Base-by-base conservation (phyloP, 2,329 filamentous ascomycete genomes). In the Sporothrix humicola region DNA sequence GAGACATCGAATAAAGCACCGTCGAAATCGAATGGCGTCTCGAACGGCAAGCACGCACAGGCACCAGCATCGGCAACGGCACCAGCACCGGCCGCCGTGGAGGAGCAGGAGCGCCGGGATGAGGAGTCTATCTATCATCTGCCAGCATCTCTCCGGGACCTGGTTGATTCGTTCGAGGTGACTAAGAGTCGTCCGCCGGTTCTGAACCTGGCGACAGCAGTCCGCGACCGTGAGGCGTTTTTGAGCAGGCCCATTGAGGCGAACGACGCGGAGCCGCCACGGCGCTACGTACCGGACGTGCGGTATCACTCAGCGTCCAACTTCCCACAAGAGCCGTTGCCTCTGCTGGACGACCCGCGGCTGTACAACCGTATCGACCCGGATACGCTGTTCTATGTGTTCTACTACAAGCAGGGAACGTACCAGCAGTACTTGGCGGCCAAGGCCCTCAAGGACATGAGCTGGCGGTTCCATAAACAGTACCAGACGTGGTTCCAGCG, bases 401-500 rank as follows among this genome's bases (percentile, higher is more conserved):
- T 99, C 84, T 99, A 99, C 86, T 99, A 99, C 85, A 94, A 95
- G 78, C 96, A 99, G 82, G 94, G 94, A 37, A 95, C 94, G 0
- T 95, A 97, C 78, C 95, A 98, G 81, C 96, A 99, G 81, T 98
- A 95, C 80, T 87, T 98, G 74, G 94, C 96, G 1, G 96, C 96
- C 15, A 97, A 97, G 83, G 94, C 96, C n/a, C 85, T 99, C 71
- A 99, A 99, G 84, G 93, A 95, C 77, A 96, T 99, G 83, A 98
- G 95, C 82, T 99, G 96, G 96, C 89, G 96, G 73, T 99, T 99
- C 82, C 96, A 99, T 84, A 99, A 99, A 86, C 96, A 98, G 82
- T 99, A 99, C 81, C 96, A 97, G 82, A 99, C 96, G 0, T 99
- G 96, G 96, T 99, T 99, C 80, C 96, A 99, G 83, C 89, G 96